Conservation (phyloP, 1,284 basidiomycete genomes). For the Ceratobasidium papillatum region DNA sequence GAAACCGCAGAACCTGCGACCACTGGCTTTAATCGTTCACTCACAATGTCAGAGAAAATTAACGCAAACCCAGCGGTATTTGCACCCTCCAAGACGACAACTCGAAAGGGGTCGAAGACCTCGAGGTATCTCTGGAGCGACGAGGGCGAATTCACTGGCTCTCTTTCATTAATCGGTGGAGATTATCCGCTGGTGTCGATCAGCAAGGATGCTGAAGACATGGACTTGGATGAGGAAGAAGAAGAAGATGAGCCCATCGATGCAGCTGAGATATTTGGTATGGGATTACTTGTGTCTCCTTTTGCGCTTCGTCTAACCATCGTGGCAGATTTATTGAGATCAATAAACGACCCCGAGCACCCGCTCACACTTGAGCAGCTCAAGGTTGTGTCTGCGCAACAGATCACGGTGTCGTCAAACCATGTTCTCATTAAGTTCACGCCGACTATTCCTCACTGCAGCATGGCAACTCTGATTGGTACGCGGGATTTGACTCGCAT, state of each 20-base stretch:
- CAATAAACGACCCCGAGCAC: slow-evolving; percentile 97
- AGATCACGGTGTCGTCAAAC: slow-evolving; percentile 79
- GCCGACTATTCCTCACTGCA: slow-evolving; percentile 97
- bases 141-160: slow-evolving; percentile 41
- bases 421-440: slow-evolving; percentile 90
- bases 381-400: slow-evolving; percentile 90
- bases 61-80: slow-evolving; percentile 72
- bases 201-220: slow-evolving; percentile 35
- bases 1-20: slow-evolving; percentile 14
- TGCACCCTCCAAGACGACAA: slow-evolving; percentile 55
- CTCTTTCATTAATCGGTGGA: slow-evolving; percentile 44
- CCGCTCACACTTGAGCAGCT: slow-evolving; percentile 95
- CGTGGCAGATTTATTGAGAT: slow-evolving; percentile 82
- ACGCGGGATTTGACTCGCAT: slow-evolving; percentile 47
- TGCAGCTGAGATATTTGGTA: slow-evolving; percentile 74
- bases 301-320: slow-evolving; percentile 26
- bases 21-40: neutral
- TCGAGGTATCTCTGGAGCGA: slow-evolving; percentile 62
- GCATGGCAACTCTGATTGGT: slow-evolving; percentile 98
- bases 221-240: slow-evolving; percentile 40
- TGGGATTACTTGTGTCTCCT: slow-evolving; percentile 18
- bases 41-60: slow-evolving; percentile 43
- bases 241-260: slow-evolving; percentile 68
- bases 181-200: slow-evolving; percentile 49
- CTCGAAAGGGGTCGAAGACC: slow-evolving; percentile 52